phyloP scores from a whole-genome alignment of 2,329 filamentous ascomycete genomes.

The Aureobasidium pullulans region DNA sequence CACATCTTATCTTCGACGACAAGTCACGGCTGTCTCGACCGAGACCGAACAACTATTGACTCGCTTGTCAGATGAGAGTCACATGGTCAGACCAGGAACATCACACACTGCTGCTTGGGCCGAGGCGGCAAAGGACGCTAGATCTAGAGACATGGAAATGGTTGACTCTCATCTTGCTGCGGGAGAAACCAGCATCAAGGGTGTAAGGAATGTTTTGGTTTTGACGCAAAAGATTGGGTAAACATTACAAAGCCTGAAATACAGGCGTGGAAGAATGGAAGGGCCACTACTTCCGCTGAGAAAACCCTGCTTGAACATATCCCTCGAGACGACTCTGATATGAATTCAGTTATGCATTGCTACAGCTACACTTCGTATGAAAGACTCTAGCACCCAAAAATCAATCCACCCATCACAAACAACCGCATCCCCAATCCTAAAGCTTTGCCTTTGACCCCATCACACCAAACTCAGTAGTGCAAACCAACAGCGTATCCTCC shows the following conservation, averaged over 20 bases:
- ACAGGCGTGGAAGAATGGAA: neutral
- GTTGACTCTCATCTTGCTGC: neutral
- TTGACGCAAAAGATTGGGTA: neutral
- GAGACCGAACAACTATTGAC: slow-evolving; percentile 22
- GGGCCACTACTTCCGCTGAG: too few relatives aligned
- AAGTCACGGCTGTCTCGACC: slow-evolving; percentile 20
- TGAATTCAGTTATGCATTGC: too few relatives aligned
- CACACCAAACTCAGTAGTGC: slow-evolving; percentile 27
- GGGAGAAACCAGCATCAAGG: neutral
- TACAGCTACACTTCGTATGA: too few relatives aligned
- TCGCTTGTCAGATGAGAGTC: slow-evolving; percentile 29
- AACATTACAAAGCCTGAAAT: too few relatives aligned
- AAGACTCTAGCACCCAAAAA: neutral
- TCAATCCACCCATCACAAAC: neutral
- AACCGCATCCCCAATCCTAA: neutral
- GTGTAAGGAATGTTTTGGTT: neutral
- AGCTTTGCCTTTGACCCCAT: slow-evolving; percentile 2
- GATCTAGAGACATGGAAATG: neutral
- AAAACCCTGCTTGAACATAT: too few relatives aligned
- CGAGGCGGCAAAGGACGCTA: neutral
- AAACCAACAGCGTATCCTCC: slow-evolving; percentile 31
- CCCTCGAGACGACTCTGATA: too few relatives aligned
- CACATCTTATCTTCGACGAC: slow-evolving; percentile 21
- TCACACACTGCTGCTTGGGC: slow-evolving; percentile 6
- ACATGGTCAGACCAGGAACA: slow-evolving; percentile 21